phyloP scores from a whole-genome alignment of 192 early-diverging fungal genomes.

The Backusella sp. region DNA sequence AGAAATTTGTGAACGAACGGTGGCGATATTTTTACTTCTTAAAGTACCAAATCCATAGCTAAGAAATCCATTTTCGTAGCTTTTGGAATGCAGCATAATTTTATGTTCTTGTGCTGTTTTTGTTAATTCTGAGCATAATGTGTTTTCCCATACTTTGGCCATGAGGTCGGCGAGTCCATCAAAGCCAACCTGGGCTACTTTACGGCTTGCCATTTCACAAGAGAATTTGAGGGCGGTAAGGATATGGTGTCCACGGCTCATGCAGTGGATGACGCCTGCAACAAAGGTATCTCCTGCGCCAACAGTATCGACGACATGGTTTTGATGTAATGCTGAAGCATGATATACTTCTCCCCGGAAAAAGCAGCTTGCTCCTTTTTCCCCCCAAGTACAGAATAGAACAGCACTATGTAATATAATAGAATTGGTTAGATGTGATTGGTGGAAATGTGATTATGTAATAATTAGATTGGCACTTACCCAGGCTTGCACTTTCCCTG shows the following conservation, averaged over 20 bases:
- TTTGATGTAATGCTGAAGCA: slow-evolving; percentile 26
- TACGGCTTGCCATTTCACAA: slow-evolving; percentile 47
- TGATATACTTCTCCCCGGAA: slow-evolving; percentile 32
- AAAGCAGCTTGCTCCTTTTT: slow-evolving; percentile 49
- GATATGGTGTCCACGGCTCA: slow-evolving; percentile 27
- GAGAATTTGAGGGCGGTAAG: slow-evolving; percentile 37
- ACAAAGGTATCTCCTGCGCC: slow-evolving; percentile 60
- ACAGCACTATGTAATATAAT: slow-evolving; percentile 41
- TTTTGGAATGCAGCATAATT: slow-evolving; percentile 3
- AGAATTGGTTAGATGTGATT: background rate
- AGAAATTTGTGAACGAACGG: slow-evolving; percentile 2
- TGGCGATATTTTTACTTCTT: background rate
- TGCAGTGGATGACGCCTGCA: slow-evolving; percentile 47
- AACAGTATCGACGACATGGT: slow-evolving; percentile 44
- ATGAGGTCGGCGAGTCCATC: slow-evolving; percentile 5
- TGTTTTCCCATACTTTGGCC: slow-evolving; percentile 4
- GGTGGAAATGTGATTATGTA: background rate
- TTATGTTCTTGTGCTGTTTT: background rate
- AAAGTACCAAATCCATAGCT: background rate
- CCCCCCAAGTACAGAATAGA: slow-evolving; percentile 64
- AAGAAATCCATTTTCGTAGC: slow-evolving; percentile 10
- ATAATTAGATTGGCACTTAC: background rate
- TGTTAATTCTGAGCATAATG: slow-evolving; percentile 4
- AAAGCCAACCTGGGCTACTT: slow-evolving; percentile 53
- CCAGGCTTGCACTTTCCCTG: slow-evolving; percentile 19